A percentile compares a stretch with the other conserved stretches of the same genome.
Conservation (phyloP, 768 basidiomycete genomes). For the Grammothele lineata region DNA sequence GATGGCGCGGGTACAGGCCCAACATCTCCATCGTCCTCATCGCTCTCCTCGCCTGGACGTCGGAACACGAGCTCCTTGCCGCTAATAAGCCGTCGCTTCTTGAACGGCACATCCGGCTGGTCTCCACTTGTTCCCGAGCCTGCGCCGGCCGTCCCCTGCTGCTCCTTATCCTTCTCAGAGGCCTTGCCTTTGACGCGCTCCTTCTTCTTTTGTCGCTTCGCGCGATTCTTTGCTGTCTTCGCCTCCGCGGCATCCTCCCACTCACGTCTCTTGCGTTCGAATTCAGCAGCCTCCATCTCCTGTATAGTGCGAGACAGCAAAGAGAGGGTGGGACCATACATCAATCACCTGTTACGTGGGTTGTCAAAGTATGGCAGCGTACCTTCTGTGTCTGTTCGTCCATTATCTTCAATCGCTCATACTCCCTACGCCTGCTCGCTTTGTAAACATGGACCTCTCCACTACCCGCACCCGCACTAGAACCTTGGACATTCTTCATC, state of each 20-base stretch:
- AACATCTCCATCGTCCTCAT: slow-evolving; percentile 27
- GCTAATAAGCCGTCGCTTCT: slow-evolving; percentile 79
- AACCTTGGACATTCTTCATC: slow-evolving; percentile 99
- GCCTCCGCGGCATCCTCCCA: slow-evolving; percentile 70
- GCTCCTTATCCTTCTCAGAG: slow-evolving; percentile 24
- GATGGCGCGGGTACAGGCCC: slow-evolving; percentile 16
- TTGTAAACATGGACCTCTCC: slow-evolving; percentile 99
- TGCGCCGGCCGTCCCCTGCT: slow-evolving; percentile 18
- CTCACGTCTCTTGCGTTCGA: slow-evolving; percentile 68
- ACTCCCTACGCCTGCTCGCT: slow-evolving; percentile 88
- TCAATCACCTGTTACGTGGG: no score
- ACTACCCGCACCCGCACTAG: slow-evolving; percentile 93
- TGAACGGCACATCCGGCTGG: slow-evolving; percentile 42
- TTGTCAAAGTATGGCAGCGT: slow-evolving; percentile 20
- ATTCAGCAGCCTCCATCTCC: slow-evolving; percentile 72
- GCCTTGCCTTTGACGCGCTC: slow-evolving; percentile 47
- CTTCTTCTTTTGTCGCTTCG: slow-evolving; percentile 92
- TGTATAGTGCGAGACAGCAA: slow-evolving; percentile 27
- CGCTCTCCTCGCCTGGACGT: slow-evolving; percentile 48
- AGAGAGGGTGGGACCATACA: background rate
- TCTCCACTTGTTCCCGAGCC: slow-evolving; percentile 18
- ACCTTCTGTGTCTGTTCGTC: slow-evolving; percentile 81
- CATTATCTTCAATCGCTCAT: slow-evolving; percentile 88
- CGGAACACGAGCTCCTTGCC: slow-evolving; percentile 66
- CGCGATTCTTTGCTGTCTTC: slow-evolving; percentile 94